Evolutionary conservation across 176 grass and related monocot species (phyloP).

Genomic region (Pontederia crassipes): DNA sequence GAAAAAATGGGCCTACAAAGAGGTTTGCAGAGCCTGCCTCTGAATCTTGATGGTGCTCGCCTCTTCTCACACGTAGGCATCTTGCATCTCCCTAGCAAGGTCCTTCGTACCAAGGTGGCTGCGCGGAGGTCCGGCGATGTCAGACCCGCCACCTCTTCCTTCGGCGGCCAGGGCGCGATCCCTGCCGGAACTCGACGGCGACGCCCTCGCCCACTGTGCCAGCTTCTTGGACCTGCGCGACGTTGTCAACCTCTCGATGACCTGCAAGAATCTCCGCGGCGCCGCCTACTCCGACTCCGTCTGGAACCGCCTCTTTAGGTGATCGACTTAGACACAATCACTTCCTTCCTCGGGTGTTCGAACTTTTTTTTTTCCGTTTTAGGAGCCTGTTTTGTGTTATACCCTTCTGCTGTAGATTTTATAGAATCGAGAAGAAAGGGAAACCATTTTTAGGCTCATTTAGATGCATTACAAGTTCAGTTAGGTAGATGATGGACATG

Average conservation of each 20-base stretch:
- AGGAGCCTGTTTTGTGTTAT: neutral
- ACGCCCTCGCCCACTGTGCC: slow-evolving; percentile 58
- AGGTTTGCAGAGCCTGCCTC: too few species aligned
- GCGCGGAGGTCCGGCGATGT: neutral
- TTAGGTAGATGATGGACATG: too few species aligned
- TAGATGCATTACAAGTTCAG: too few species aligned
- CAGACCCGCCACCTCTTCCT: neutral
- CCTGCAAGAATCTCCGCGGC: slow-evolving; percentile 44
- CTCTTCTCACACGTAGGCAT: too few species aligned
- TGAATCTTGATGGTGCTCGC: too few species aligned
- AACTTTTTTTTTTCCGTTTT: neutral
- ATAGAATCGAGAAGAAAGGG: neutral
- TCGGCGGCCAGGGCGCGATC: slow-evolving; percentile 17
- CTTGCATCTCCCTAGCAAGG: too few species aligned
- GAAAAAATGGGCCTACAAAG: too few species aligned
- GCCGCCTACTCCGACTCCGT: slow-evolving; percentile 57
- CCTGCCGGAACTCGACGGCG: slow-evolving; percentile 48
- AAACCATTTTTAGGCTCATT: neutral
- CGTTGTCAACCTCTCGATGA: slow-evolving; percentile 52
- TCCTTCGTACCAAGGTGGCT: neutral
- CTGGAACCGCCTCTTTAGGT: slow-evolving; percentile 72
- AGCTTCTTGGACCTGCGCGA: slow-evolving; percentile 41
- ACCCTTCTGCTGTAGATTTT: neutral
- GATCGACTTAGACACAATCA: neutral
- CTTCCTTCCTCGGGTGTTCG: neutral